Conservation (phyloP, 176 grass and related monocot species). For the Leersia perrieri region DNA sequence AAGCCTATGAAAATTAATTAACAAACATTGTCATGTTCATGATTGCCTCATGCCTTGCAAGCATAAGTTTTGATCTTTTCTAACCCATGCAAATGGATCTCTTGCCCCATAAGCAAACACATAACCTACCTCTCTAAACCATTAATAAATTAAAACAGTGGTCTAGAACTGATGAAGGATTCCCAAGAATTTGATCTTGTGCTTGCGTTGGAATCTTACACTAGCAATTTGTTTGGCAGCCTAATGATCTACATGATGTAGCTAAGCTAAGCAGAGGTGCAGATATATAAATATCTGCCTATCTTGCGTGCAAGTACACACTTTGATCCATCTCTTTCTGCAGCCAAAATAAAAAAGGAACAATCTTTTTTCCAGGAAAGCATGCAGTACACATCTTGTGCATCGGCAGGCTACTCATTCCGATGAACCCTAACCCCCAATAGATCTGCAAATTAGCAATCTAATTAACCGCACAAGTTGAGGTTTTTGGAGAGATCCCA, state of each 20-base stretch:
- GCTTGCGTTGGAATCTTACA: constrained; percentile 17
- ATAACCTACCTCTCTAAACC: background rate
- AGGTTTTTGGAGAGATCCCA: background rate
- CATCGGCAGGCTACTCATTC: constrained; percentile 23
- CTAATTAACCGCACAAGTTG: background rate
- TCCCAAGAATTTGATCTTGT: constrained; percentile 14
- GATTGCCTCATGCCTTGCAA: constrained; percentile 27
- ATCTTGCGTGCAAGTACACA: constrained; percentile 34
- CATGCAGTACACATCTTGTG: background rate
- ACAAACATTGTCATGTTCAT: background rate
- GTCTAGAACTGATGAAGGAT: background rate
- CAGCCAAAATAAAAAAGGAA: constrained; percentile 25
- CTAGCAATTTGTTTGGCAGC: constrained; percentile 3
- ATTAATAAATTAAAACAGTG: background rate
- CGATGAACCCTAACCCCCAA: constrained; percentile 1
- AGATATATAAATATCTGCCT: background rate
- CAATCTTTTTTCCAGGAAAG: background rate
- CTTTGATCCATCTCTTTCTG: constrained; percentile 22
- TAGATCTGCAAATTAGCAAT: background rate
- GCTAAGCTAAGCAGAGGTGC: background rate
- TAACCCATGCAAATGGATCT: background rate
- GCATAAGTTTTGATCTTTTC: background rate
- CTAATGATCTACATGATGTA: constrained; percentile 16
- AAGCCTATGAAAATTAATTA: constrained; percentile 27
- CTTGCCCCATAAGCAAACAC: background rate